Conservation (phyloP, 2,329 filamentous ascomycete genomes). For the Juglanconis juglandina region DNA sequence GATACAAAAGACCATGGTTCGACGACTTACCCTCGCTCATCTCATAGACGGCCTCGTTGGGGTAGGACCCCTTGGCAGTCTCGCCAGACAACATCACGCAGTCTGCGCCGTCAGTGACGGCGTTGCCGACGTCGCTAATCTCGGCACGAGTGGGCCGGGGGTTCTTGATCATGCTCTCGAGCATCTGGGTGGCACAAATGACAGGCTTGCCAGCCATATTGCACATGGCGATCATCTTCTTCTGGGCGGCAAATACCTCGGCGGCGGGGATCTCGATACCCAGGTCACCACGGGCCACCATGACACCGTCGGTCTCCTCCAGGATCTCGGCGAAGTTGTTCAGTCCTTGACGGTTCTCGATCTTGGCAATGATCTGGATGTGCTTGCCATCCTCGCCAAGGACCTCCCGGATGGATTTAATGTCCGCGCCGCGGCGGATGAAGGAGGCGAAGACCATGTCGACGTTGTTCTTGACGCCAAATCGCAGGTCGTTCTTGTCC, state of each 20-base stretch:
- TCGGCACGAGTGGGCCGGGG: slow-evolving; percentile 95
- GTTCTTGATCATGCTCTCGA: slow-evolving; percentile 99
- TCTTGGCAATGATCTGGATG: slow-evolving; percentile 99
- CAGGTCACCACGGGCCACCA: slow-evolving; percentile 97
- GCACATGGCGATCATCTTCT: slow-evolving; percentile 99
- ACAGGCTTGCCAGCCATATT: slow-evolving; percentile 98
- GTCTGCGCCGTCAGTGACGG: slow-evolving; percentile 94
- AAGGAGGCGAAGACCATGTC: slow-evolving; percentile 99
- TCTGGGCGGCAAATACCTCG: slow-evolving; percentile 98
- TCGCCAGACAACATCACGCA: slow-evolving; percentile 99
- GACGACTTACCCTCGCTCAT: slow-evolving; percentile 75
- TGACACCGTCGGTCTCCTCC: slow-evolving; percentile 94
- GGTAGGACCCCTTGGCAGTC: slow-evolving; percentile 97
- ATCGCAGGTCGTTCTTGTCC: slow-evolving; percentile 89
- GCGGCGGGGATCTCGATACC: slow-evolving; percentile 98
- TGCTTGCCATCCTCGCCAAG: slow-evolving; percentile 89
- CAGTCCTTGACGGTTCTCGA: slow-evolving; percentile 98
- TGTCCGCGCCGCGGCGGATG: slow-evolving; percentile 91
- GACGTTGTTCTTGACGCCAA: slow-evolving; percentile 97
- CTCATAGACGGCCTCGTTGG: slow-evolving; percentile 86
- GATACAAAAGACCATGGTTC: no score
- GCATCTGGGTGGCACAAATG: slow-evolving; percentile 99
- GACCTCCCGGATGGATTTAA: slow-evolving; percentile 85
- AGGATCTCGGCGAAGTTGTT: slow-evolving; percentile 99
- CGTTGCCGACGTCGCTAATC: slow-evolving; percentile 97